Base-by-base conservation (phyloP, 257 asterid genomes). In the Fraxinus americana region DNA sequence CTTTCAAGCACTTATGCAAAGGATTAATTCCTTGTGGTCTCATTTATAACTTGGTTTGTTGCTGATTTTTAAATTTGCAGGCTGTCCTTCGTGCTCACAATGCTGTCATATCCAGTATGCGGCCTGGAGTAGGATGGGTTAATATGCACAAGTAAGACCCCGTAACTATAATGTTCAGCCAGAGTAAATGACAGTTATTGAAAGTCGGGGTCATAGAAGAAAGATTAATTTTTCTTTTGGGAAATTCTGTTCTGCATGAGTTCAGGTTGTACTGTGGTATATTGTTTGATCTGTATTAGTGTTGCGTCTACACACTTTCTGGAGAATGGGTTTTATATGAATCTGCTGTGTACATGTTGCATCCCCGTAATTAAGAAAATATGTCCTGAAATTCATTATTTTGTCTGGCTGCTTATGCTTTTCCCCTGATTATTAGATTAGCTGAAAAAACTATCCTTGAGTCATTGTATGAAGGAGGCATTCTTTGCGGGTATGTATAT, bases 81-180 rank as follows among this genome's bases (percentile, higher is more conserved):
- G 99, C 97, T 85, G 98, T 95, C 76, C 97, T 95, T 83, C 90
- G 85, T 57, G 97, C 98, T 75, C 99, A 95, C 80, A 77, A 95
- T 89, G 94, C 99, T 83, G 99, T 95, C 86, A 91, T 95, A 82
- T 90, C 97, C 82, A 83, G 78, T 71, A 86, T 93, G 97, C 93
- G 76, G 52, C 98, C 97, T 79, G 98, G 99, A 87, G 94, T 92
- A 68, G 81, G 85, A 86, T 95, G 97, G 98, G 97, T 93, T 43
- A 85, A 95, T 86, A 95, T 93, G 99, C 98, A 95, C 93, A 88
- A 72, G 99, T 93, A 93, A 86, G 91, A 82, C 70, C 52, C 78
- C 30, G 70, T 63, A 70, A 69, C 71, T 39, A 74, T 73, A 72
- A 78, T 73, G 65, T 75, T 79, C 52, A 36, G 29, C 52, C 72